Conservation (phyloP, 2,329 filamentous ascomycete genomes). For the Cladosporium sp. region DNA sequence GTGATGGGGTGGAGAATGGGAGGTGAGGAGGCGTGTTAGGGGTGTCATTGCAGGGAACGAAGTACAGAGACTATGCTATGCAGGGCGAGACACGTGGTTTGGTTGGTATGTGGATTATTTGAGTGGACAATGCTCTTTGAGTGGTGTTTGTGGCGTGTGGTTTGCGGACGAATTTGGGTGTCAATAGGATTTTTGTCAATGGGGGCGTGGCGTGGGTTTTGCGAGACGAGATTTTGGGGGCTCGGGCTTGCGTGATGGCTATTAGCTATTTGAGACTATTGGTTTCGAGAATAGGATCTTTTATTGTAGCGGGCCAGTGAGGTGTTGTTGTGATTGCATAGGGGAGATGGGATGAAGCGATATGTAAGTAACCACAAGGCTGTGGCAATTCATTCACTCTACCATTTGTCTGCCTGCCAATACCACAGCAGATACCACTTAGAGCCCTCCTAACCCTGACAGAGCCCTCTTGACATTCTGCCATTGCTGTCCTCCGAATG, state of each 20-base stretch:
- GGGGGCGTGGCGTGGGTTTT: not conserved
- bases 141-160: not conserved
- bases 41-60: not conserved
- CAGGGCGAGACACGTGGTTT: not conserved
- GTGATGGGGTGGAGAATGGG: not conserved
- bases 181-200: conserved; percentile 24
- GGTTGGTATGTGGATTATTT: conserved; percentile 11
- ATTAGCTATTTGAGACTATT: too few species aligned
- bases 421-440: too few species aligned
- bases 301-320: too few species aligned
- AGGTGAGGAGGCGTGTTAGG: not conserved
- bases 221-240: not conserved
- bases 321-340: not conserved
- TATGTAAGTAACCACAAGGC: not conserved
- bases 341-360: not conserved
- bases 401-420: too few species aligned
- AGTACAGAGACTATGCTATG: not conserved
- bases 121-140: not conserved
- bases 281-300: too few species aligned
- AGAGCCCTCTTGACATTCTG: not conserved
- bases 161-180: conserved; percentile 21
- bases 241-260: too few species aligned
- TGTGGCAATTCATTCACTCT: too few species aligned
- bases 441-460: not conserved
- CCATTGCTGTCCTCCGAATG: not conserved